Conservation (phyloP, 352 stramenopile genomes). For the Peronospora destructor region DNA sequence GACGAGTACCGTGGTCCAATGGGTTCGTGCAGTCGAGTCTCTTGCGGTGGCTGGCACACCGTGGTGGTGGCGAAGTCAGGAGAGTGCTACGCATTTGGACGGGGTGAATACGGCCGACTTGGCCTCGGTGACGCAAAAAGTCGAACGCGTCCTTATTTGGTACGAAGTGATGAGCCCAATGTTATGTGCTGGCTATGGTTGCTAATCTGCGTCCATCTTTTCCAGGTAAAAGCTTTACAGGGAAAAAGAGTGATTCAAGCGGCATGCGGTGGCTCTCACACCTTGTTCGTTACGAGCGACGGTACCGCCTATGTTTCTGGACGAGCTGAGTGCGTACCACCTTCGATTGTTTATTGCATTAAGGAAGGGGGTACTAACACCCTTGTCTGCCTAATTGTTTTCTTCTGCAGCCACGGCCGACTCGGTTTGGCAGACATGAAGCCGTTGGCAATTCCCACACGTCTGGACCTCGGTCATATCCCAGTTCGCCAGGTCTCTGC, state of each 20-base stretch:
- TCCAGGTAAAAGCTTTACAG: slow-evolving; percentile 56
- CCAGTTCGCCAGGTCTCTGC: slow-evolving; percentile 64
- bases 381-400: slow-evolving; percentile 1
- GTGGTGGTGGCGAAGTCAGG: slow-evolving; percentile 67
- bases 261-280: slow-evolving; percentile 77
- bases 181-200: neutral
- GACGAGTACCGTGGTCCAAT: neutral
- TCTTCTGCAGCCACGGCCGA: slow-evolving; percentile 48
- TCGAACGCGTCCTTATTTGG: slow-evolving; percentile 54
- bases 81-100: slow-evolving; percentile 69
- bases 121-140: slow-evolving; percentile 80
- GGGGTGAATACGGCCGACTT: slow-evolving; percentile 75
- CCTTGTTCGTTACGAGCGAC: slow-evolving; percentile 81
- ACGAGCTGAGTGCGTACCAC: slow-evolving; percentile 61
- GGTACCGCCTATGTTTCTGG: slow-evolving; percentile 80
- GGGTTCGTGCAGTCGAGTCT: slow-evolving; percentile 44
- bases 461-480: slow-evolving; percentile 46
- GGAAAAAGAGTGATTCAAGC: slow-evolving; percentile 60
- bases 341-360: neutral
- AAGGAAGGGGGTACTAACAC: neutral
- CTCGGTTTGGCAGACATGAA: slow-evolving; percentile 57
- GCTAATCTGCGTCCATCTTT: slow-evolving; percentile 5
- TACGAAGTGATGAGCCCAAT: slow-evolving; percentile 12
- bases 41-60: slow-evolving; percentile 80
- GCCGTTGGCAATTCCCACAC: slow-evolving; percentile 39